Evolutionary conservation across 345 rosid species (phyloP).

Genomic region (Viola odorata): DNA sequence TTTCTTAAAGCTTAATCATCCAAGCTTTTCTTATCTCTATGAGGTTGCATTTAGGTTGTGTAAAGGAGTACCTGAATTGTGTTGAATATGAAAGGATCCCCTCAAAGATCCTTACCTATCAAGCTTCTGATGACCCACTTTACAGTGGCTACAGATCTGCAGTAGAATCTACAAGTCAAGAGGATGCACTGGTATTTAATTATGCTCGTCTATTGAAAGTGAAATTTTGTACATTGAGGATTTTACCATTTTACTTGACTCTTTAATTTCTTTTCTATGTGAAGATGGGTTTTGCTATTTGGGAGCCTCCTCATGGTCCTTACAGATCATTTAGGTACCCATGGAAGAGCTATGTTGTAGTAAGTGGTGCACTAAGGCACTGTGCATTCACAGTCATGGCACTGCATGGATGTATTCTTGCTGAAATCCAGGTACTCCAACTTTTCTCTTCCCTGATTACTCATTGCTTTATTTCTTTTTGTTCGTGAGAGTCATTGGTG

Average conservation of each 20-base stretch:
- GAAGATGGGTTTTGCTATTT: constrained; percentile 82
- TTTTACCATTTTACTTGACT: constrained; percentile 9
- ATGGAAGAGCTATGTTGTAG: constrained; percentile 82
- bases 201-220: constrained; percentile 1
- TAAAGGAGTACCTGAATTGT: constrained; percentile 66
- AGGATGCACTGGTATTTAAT: constrained; percentile 73
- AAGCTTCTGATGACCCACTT: constrained; percentile 83
- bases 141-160: constrained; percentile 88
- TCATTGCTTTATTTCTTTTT: neutral
- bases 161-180: constrained; percentile 82
- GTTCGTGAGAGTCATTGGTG: neutral
- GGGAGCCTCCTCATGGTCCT: constrained; percentile 99
- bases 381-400: constrained; percentile 97
- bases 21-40: constrained; percentile 15
- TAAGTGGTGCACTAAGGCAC: constrained; percentile 89
- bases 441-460: neutral
- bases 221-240: neutral
- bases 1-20: neutral
- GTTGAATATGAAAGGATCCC: constrained; percentile 68
- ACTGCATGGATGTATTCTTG: constrained; percentile 86
- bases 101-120: constrained; percentile 80
- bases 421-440: constrained; percentile 76
- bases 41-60: constrained; percentile 47
- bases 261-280: constrained; percentile 6
- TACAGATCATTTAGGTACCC: constrained; percentile 72